Evolutionary conservation across 179 eudicot species (phyloP).

Genomic region (Spergularia azorica): DNA sequence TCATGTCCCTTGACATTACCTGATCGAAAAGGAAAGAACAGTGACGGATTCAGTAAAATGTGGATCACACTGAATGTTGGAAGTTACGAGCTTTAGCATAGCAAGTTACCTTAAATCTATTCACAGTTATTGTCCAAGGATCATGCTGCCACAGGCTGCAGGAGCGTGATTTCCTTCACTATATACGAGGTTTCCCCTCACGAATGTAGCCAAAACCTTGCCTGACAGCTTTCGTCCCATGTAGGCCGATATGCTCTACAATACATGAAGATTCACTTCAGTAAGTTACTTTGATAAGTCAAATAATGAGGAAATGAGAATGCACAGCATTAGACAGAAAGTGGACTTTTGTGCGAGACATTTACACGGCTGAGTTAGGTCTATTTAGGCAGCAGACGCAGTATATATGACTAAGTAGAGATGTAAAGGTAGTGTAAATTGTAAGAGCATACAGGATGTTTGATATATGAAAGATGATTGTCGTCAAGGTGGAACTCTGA

Average conservation of each 20-base stretch:
- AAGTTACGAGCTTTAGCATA: background rate
- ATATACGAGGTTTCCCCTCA: constrained; percentile 86
- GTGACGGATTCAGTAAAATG: background rate
- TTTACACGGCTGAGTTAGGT: too few species aligned
- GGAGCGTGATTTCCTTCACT: constrained; percentile 71
- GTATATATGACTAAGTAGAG: too few species aligned
- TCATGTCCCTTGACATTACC: constrained; percentile 7
- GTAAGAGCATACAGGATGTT: constrained; percentile 70
- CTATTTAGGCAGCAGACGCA: too few species aligned
- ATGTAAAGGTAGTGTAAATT: background rate
- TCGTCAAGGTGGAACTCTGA: constrained; percentile 67
- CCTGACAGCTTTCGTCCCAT: constrained; percentile 77
- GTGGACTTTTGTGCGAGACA: too few species aligned
- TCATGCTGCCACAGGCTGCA: constrained; percentile 73
- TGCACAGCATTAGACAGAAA: too few species aligned
- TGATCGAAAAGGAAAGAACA: background rate
- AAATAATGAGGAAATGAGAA: background rate
- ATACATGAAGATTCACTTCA: background rate
- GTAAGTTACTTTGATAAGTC: background rate
- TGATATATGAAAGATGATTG: constrained; percentile 48
- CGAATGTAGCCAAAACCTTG: constrained; percentile 84
- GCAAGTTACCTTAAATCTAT: background rate
- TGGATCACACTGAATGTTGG: background rate
- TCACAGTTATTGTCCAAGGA: constrained; percentile 50
- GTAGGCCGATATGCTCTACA: constrained; percentile 84